Conservation (phyloP, 2,329 filamentous ascomycete species). For the Exophiala bonariae region DNA sequence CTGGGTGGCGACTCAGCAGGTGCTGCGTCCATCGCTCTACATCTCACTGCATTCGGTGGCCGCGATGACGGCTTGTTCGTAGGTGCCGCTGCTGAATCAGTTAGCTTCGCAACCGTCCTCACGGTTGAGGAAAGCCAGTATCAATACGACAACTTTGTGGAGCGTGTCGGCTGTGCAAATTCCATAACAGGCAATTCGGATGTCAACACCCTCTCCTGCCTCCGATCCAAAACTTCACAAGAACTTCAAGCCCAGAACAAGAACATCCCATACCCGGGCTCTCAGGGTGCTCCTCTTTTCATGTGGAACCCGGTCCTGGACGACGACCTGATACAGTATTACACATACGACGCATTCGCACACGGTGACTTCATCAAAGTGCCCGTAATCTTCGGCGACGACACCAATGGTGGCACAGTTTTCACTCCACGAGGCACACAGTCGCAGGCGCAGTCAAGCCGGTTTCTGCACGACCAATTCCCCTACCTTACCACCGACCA, state of each 20-base stretch:
- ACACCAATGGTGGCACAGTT: slow-evolving; percentile 65
- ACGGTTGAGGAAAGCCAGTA: slow-evolving; percentile 51
- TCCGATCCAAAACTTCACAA: slow-evolving; percentile 46
- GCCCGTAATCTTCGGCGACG: slow-evolving; percentile 58
- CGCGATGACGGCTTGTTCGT: slow-evolving; percentile 51
- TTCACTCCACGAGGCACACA: slow-evolving; percentile 56
- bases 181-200: not conserved
- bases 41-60: slow-evolving; percentile 58
- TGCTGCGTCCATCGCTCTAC: slow-evolving; percentile 62
- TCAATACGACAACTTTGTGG: slow-evolving; percentile 52
- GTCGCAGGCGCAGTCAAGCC: slow-evolving; percentile 50
- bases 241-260: slow-evolving; percentile 48
- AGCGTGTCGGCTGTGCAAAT: slow-evolving; percentile 48
- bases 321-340: slow-evolving; percentile 50
- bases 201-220: slow-evolving; percentile 36
- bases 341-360: slow-evolving; percentile 50
- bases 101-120: slow-evolving; percentile 52
- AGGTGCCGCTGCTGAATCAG: slow-evolving; percentile 55
- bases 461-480: slow-evolving; percentile 60
- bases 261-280: slow-evolving; percentile 47
- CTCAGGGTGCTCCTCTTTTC: slow-evolving; percentile 45
- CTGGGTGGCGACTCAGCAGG: slow-evolving; percentile 70
- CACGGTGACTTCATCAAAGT: slow-evolving; percentile 52
- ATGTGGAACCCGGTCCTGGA: slow-evolving; percentile 56
- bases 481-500: slow-evolving; percentile 54